Base-by-base conservation (phyloP, 2,329 filamentous ascomycete species). In the Epichloe elymi region DNA sequence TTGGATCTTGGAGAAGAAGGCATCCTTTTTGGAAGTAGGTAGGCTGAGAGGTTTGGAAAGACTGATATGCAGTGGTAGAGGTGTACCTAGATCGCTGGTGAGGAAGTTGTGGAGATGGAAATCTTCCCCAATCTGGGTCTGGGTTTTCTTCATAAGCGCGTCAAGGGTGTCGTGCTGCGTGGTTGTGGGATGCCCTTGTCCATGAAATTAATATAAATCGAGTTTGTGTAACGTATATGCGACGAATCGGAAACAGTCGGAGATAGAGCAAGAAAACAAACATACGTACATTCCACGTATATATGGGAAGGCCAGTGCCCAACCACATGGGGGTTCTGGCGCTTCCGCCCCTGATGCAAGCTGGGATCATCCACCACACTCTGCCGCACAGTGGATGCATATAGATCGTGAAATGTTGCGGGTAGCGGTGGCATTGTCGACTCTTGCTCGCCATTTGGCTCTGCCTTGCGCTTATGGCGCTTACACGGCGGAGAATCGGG, bases 281-380 rank as follows among this genome's bases (percentile, higher is more conserved):
- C 23, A 30, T 30, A 72, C 82, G 69, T 74, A 94, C 93, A 98
- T 71, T 97, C 91, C 51, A 95, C 74, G 65, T 95, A 97, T 44
- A 97, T 65, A 67, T 97, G 91, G 36, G 83, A 88, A 1, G 91
- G 88, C 93, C 93, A 98, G 65, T 89, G 88, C 54, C 93, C 93
- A 53, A 82, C 79, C 26, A 91, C 74, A 67, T 98, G 93, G 23
- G 91, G 90, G 46, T 82, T 86, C 52, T 84, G 78, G 41, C 93
- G 80, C 63, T 83, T 88, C 44, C 91, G 82, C 50, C 93, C 93
- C 35, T 85, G 85, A 65, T 98, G 93, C 52, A 97, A 73, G 53
- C 76, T 74, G 1, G 91, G 89, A 62, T 95, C 86, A 67, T 97
- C 93, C 59, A 74, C 75, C 40, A 84, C 83, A 66, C 85, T 87